These are phyloP conservation scores for Coprinopsis cinerea DNA, from an alignment of 768 basidiomycete species.

Conservation along the genomic window DNA sequence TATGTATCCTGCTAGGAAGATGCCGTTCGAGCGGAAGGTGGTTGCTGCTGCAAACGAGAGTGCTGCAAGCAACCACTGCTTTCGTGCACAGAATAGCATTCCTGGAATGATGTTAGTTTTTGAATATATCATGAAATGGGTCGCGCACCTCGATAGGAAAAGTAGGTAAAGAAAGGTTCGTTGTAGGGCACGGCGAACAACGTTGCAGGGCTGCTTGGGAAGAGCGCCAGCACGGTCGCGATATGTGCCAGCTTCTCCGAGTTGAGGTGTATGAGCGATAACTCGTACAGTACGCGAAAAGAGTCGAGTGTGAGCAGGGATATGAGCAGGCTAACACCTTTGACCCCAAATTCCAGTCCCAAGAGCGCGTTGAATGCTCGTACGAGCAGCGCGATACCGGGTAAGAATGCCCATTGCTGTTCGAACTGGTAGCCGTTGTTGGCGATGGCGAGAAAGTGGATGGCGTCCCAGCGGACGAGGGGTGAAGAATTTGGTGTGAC, in stretches of 20 bases:
- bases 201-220: conserved; percentile 78
- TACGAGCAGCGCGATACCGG: conserved; percentile 46
- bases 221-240: conserved; percentile 59
- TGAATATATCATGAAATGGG: neutral
- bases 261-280: conserved; percentile 53
- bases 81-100: conserved; percentile 49
- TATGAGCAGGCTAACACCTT: conserved; percentile 23
- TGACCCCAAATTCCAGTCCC: neutral
- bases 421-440: conserved; percentile 55
- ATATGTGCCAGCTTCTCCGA: conserved; percentile 56
- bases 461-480: conserved; percentile 79
- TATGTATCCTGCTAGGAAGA: conserved; percentile 72
- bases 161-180: conserved; percentile 82
- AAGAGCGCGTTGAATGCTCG: conserved; percentile 19
- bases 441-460: conserved; percentile 76
- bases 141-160: conserved; percentile 63
- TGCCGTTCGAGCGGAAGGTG: conserved; percentile 71
- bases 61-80: conserved; percentile 51
- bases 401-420: conserved; percentile 85
- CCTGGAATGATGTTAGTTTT: conserved; percentile 28
- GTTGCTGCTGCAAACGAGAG: conserved; percentile 59
- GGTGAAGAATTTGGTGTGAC: conserved; percentile 16
- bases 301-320: conserved; percentile 35
- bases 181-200: conserved; percentile 67
- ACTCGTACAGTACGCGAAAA: conserved; percentile 44